Conservation (phyloP, 345 rosid genomes). For the Excoecaria agallocha region DNA sequence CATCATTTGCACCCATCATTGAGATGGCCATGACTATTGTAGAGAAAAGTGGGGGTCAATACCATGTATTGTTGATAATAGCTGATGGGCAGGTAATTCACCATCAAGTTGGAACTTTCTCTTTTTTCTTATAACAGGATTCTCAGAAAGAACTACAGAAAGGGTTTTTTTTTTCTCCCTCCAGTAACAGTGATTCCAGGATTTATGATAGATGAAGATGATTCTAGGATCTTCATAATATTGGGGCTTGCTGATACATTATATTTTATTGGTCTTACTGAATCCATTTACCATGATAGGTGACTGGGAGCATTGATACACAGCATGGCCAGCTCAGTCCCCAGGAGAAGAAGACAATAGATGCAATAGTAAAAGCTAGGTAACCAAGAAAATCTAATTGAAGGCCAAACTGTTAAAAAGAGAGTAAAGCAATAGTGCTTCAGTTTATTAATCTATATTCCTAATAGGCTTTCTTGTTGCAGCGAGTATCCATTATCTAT, state of each 20-base stretch:
- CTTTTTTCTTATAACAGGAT: neutral
- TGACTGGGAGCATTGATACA: slow-evolving; percentile 88
- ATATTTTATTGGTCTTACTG: neutral
- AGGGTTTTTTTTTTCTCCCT: too few species aligned
- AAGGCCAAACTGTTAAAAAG: neutral
- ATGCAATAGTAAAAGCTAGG: slow-evolving; percentile 95
- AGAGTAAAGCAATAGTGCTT: neutral
- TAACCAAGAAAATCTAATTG: slow-evolving; percentile 11
- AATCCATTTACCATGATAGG: slow-evolving; percentile 37
- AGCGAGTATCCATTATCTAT: slow-evolving; percentile 88
- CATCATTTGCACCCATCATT: slow-evolving; percentile 93
- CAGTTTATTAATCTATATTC: neutral
- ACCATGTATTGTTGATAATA: slow-evolving; percentile 87
- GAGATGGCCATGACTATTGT: slow-evolving; percentile 94
- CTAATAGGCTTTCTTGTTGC: slow-evolving; percentile 23
- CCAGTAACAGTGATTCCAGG: neutral
- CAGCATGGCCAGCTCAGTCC: slow-evolving; percentile 70
- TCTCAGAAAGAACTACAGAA: neutral
- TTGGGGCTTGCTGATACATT: neutral
- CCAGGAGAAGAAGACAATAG: slow-evolving; percentile 87
- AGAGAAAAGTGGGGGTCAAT: slow-evolving; percentile 88
- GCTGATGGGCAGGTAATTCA: slow-evolving; percentile 94
- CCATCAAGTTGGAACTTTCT: neutral
- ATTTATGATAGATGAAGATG: neutral
- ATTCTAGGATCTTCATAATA: too few species aligned